A percentile compares a stretch with the other conserved stretches of the same genome.
Evolutionary conservation across 306 rosid species (phyloP).

Genomic region (Dalbergia cochinchinensis): DNA sequence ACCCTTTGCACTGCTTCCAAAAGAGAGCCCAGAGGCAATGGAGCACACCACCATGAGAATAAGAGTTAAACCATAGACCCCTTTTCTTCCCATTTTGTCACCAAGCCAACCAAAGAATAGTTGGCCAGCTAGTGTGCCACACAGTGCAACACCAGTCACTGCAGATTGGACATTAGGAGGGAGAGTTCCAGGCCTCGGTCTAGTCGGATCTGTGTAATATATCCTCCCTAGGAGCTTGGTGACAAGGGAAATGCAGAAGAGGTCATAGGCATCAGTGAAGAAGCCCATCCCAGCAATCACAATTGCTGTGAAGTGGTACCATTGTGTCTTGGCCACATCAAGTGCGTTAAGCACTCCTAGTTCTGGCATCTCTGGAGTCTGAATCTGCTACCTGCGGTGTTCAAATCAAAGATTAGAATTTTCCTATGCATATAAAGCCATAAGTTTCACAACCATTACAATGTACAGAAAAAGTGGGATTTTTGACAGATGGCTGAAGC

Average conservation of each 20-base stretch:
- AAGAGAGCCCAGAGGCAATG: constrained; percentile 68
- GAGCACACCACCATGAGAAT: constrained; percentile 74
- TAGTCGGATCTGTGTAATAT: constrained; percentile 44
- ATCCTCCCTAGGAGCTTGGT: constrained; percentile 73
- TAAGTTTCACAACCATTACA: not conserved
- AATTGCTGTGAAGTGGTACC: constrained; percentile 82
- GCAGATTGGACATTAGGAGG: constrained; percentile 71
- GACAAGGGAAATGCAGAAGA: constrained; percentile 78
- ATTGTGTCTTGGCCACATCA: constrained; percentile 76
- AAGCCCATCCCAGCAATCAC: constrained; percentile 93
- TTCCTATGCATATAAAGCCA: constrained; percentile 17
- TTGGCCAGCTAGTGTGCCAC: constrained; percentile 77
- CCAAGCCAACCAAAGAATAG: constrained; percentile 93
- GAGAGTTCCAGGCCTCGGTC: constrained; percentile 60
- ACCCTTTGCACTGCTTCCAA: constrained; percentile 48
- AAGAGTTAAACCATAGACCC: constrained; percentile 75
- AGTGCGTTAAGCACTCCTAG: constrained; percentile 76
- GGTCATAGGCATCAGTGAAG: constrained; percentile 87
- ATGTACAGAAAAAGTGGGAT: not conserved
- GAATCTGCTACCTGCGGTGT: constrained; percentile 5
- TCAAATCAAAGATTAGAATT: not conserved
- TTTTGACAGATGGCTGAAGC: not conserved
- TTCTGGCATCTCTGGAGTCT: constrained; percentile 48
- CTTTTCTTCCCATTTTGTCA: constrained; percentile 80
- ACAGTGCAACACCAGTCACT: constrained; percentile 72